phyloP scores from a whole-genome alignment of 164 flowering plant genomes.

The Protea cynaroides region DNA sequence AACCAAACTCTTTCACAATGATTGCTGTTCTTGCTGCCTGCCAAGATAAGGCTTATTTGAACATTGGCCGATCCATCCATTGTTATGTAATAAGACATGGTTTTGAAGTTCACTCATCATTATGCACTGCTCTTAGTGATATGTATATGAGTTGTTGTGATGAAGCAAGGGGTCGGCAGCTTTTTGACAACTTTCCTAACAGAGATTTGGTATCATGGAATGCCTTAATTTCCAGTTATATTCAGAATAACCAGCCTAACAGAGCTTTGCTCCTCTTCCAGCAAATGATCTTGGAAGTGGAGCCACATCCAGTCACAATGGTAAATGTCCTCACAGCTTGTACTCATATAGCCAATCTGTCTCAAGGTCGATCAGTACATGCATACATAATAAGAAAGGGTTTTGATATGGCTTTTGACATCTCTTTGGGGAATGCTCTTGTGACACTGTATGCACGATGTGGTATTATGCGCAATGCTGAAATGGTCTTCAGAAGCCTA shows the following conservation, averaged over 20 bases:
- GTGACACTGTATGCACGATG: constrained; percentile 59
- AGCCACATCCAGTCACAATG: constrained; percentile 39
- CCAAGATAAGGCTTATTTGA: constrained; percentile 17
- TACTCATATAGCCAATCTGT: constrained; percentile 33
- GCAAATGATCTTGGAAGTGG: constrained; percentile 34
- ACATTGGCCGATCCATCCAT: constrained; percentile 41
- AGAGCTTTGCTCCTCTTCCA: constrained; percentile 38
- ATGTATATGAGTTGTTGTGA: constrained; percentile 54
- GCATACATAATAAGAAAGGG: constrained; percentile 31
- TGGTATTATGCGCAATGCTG: constrained; percentile 40
- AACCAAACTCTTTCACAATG: constrained; percentile 43
- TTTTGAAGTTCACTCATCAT: constrained; percentile 24
- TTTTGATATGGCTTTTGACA: constrained; percentile 13
- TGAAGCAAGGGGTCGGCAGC: constrained; percentile 25
- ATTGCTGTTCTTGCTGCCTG: constrained; percentile 38
- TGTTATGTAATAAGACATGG: constrained; percentile 33
- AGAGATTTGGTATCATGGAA: constrained; percentile 64
- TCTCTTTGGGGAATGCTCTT: constrained; percentile 39
- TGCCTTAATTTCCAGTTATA: constrained; percentile 43
- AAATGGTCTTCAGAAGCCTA: constrained; percentile 27
- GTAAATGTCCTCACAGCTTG: constrained; percentile 39
- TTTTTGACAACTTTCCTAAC: constrained; percentile 34
- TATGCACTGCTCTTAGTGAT: constrained; percentile 45
- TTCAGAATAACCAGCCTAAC: constrained; percentile 23
- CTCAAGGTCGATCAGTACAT: constrained; percentile 40